Evolutionary conservation across 2,329 filamentous ascomycete genomes (phyloP), one percentile per base, ranked within the genome.

Genomic region (Acephala macrosclerotiorum): DNA sequence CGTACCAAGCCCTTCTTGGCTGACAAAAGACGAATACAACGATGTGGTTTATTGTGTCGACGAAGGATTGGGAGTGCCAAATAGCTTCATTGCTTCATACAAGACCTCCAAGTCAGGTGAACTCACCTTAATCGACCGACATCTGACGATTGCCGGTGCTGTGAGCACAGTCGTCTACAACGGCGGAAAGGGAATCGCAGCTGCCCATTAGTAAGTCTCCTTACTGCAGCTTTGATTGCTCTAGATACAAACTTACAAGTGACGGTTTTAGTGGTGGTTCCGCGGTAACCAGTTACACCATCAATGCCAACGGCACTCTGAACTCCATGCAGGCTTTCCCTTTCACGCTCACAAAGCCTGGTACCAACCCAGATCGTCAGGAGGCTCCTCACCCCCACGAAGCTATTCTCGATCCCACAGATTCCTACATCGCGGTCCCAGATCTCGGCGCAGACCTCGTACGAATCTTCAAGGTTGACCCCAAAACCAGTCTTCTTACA

Each of bases 371-470:
- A 0, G 22, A 71, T 11, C 79, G 81, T 63, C 81, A 85, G 74
- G 77, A 81, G 36, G 71, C 78, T 1, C 77, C 84, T 1, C 83
- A 85, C 66, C 84, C 84, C 0, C 85, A 87, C 70, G 75, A 85
- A 69, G 80, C 81, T 5, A 72, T 86, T 65, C 71, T 86, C 36
- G 85, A 87, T 68, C 85, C 85, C 0, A 84, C 82, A 1, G 80
- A 79, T 3, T 66, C 77, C 7, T 87, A 80, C 73, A 71, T 86
- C 25, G 67, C 87, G 16, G 79, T 82, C 18, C 83, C 85, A 0
- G 85, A 87, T 65, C 79, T 89, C 1, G 82, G 85, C 26, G 79
- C 80, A 0, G 85, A 87, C 66, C 67, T 81, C 2, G 72, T 86
- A 26, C 81, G 81, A 56, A 76, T 86, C 18, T 86, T 80, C 72